Conservation (phyloP, 495 filamentous ascomycete genomes). For the Penicillium parvum region DNA sequence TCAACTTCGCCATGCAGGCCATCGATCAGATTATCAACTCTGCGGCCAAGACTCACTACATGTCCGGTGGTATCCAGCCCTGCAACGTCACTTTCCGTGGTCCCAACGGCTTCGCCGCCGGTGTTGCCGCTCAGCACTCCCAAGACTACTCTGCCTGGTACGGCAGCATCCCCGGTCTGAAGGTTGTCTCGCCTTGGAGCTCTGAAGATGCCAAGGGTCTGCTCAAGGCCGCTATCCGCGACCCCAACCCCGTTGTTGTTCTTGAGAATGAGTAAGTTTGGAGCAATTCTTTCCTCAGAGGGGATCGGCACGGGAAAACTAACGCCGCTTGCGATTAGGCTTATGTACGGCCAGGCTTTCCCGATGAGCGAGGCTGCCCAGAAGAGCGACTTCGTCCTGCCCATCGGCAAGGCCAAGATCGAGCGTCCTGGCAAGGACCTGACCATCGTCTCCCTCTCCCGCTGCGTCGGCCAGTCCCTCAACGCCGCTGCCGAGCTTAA, state of each 20-base stretch:
- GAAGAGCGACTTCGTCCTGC: slow-evolving; percentile 91
- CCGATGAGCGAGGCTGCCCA: slow-evolving; percentile 95
- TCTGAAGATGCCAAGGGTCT: slow-evolving; percentile 97
- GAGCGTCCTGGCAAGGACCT: slow-evolving; percentile 94
- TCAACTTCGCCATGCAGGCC: slow-evolving; percentile 99
- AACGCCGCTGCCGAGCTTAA: slow-evolving; percentile 83
- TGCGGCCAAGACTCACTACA: slow-evolving; percentile 98
- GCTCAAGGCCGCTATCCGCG: slow-evolving; percentile 94
- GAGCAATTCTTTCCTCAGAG: neutral
- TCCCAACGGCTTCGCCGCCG: slow-evolving; percentile 94
- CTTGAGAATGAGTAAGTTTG: slow-evolving; percentile 84
- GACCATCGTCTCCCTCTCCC: slow-evolving; percentile 90
- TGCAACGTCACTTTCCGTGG: slow-evolving; percentile 99
- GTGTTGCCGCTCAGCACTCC: slow-evolving; percentile 96
- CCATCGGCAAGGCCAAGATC: slow-evolving; percentile 97
- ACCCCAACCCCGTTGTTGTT: slow-evolving; percentile 93
- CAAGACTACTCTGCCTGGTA: slow-evolving; percentile 99
- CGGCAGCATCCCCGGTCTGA: slow-evolving; percentile 92
- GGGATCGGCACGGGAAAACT: slow-evolving; percentile 12
- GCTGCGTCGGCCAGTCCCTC: slow-evolving; percentile 90
- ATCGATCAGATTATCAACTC: slow-evolving; percentile 99
- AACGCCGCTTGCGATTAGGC: slow-evolving; percentile 38
- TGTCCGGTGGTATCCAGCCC: slow-evolving; percentile 98
- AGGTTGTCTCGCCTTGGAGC: slow-evolving; percentile 94
- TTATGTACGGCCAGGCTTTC: slow-evolving; percentile 90